Base-by-base conservation (phyloP, 768 basidiomycete species). In the Pleurotus citrinopileatus region DNA sequence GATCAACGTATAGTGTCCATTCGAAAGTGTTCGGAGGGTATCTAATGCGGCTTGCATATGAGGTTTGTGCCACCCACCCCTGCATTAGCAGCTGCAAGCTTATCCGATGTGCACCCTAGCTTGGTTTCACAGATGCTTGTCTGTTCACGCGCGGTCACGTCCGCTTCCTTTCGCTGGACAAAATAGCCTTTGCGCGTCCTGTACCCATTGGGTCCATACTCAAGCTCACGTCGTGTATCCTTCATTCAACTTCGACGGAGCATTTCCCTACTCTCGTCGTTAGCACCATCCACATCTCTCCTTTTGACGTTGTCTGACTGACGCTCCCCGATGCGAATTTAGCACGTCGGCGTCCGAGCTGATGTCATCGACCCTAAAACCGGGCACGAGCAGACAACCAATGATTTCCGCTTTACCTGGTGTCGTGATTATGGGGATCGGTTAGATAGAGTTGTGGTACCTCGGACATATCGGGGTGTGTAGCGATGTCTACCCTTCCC, bases 151-250 rank as follows among this genome's bases (percentile, higher is more conserved):
- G 79, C 4, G 79, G 82, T 2, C 78, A 75, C 9, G 77, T 91
- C 45, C 78, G 79, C 2, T 93, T 93, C 70, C 74, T 89, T 25
- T 87, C 89, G 3, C 77, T 92, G 13, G 90, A 93, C 61, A 82
- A 83, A 27, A 91, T 93, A 63, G 82, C 83, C 1, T 93, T 94
- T 70, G 76, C 79, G 42, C 79, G 82, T 25, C 90, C 91, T 0
- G 91, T 94, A 0, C 87, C 90, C 1, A 92, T 93, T 42, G 91
- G 91, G 4, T 89, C 86, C 0, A 87, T 92, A 45, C 78, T 94
- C 12, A 80, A 86, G 2, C 74, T 94, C 32, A 81, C 81, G 1
- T 88, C 88, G 1, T 78, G 83, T 58, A 79, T 93, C 32, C 73
- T 88, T 8, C 81, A 90, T 60, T 76, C 77, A 3, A 79, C 83